Evolutionary conservation across 257 asterid genomes (phyloP).

Genomic region (Solanum clarkiae): DNA sequence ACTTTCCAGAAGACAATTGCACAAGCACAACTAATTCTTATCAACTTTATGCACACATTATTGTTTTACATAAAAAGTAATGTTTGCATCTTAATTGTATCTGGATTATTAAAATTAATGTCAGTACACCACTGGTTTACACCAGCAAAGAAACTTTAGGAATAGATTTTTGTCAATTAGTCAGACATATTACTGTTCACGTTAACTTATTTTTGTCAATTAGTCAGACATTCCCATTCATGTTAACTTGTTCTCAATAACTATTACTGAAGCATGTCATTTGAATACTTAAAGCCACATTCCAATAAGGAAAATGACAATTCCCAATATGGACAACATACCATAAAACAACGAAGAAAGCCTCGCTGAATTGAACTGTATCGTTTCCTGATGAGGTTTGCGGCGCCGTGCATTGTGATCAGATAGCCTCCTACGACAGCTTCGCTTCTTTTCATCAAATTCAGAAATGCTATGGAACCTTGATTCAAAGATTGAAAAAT

Average conservation of each 20-base stretch:
- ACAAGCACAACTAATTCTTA: not conserved
- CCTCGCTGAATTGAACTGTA: constrained; percentile 47
- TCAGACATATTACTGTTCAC: not conserved
- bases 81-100: not conserved
- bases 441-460: constrained; percentile 86
- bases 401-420: constrained; percentile 96
- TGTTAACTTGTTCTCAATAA: not conserved
- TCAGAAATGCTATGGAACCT: constrained; percentile 88
- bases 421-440: constrained; percentile 84
- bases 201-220: not conserved
- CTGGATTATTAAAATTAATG: not conserved
- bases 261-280: not conserved
- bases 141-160: not conserved
- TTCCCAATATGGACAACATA: constrained; percentile 8
- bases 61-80: not conserved
- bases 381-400: constrained; percentile 66
- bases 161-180: not conserved
- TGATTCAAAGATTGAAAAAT: not conserved
- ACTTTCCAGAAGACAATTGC: not conserved
- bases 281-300: not conserved
- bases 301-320: not conserved
- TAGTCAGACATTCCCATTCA: not conserved
- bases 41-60: not conserved
- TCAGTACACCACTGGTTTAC: not conserved
- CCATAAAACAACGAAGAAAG: constrained; percentile 56